A percentile compares a stretch with the other conserved stretches of the same genome.
Evolutionary conservation across 768 basidiomycete species (phyloP).

Genomic region (Amanita molliuscula): DNA sequence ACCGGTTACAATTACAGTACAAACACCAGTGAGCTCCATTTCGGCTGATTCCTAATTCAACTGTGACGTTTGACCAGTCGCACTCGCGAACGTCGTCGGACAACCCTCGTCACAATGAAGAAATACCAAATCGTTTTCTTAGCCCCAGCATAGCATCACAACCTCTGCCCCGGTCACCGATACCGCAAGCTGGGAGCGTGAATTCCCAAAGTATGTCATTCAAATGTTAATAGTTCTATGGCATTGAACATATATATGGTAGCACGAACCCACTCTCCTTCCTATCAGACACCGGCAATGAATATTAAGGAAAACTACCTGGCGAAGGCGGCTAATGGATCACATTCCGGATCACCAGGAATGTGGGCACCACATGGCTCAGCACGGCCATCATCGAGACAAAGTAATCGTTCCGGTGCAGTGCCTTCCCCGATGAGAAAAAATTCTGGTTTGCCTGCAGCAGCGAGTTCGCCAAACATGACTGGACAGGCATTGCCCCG

Average conservation of each 20-base stretch:
- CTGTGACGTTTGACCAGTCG: background rate
- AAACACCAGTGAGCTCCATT: background rate
- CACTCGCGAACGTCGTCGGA: conserved; percentile 1
- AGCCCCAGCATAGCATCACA: background rate
- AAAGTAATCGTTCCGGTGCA: background rate
- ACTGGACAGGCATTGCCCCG: conserved; percentile 11
- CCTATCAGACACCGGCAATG: conserved; percentile 4
- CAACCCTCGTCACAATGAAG: background rate
- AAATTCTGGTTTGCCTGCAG: background rate
- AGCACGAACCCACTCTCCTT: background rate
- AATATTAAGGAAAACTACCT: conserved; percentile 4
- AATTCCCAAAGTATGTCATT: background rate
- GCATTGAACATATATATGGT: background rate
- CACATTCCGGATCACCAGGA: background rate
- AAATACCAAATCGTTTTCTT: conserved; percentile 2
- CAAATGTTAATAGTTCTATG: background rate
- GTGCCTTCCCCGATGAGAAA: background rate
- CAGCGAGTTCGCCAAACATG: conserved; percentile 2
- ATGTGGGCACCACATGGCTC: background rate
- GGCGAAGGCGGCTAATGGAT: conserved; percentile 7
- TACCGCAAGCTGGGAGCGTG: background rate
- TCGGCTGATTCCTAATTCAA: background rate
- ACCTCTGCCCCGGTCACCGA: background rate
- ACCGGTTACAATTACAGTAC: conserved; percentile 4
- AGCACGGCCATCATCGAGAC: background rate